These are phyloP conservation scores for Entomortierella lignicola DNA, from an alignment of 192 early-diverging fungal genomes.

Conservation along the genomic window DNA sequence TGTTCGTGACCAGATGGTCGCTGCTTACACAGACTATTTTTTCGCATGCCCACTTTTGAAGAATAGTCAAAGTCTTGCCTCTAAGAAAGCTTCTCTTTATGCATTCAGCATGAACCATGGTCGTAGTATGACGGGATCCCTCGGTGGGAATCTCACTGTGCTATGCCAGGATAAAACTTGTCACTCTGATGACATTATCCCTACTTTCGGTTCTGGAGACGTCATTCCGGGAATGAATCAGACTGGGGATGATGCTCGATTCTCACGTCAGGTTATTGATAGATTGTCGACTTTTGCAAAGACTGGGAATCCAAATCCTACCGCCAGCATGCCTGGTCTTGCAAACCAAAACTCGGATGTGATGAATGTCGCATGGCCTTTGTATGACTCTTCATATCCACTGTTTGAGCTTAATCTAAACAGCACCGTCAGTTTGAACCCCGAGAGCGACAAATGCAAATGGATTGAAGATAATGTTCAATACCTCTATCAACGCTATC, in stretches of 20 bases:
- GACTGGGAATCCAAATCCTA: constrained; percentile 54
- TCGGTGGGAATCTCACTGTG: constrained; percentile 5
- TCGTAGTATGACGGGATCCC: constrained; percentile 10
- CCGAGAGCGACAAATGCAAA: constrained; percentile 4
- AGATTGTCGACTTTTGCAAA: constrained; percentile 53
- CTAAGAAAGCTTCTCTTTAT: constrained; percentile 20
- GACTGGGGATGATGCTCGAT: constrained; percentile 50
- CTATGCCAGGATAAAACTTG: constrained; percentile 16
- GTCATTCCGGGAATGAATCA: constrained; percentile 1
- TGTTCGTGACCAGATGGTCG: constrained; percentile 12
- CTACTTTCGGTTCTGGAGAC: constrained; percentile 23
- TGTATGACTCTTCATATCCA: constrained; percentile 16
- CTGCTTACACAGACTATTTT: constrained; percentile 28
- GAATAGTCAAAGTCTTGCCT: constrained; percentile 24
- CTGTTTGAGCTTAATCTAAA: constrained; percentile 12
- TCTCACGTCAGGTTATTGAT: constrained; percentile 48
- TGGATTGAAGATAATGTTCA: constrained; percentile 11
- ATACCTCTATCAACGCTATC: constrained; percentile 12
- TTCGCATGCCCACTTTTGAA: constrained; percentile 39
- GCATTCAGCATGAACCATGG: constrained; percentile 46
- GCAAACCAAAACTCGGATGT: constrained; percentile 28
- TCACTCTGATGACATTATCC: constrained; percentile 25
- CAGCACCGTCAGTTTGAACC: background rate
- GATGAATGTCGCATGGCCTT: constrained; percentile 15
- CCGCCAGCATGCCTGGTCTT: background rate